phyloP scores from a whole-genome alignment of 148 eudicot species.

The Talinum fruticosum region DNA sequence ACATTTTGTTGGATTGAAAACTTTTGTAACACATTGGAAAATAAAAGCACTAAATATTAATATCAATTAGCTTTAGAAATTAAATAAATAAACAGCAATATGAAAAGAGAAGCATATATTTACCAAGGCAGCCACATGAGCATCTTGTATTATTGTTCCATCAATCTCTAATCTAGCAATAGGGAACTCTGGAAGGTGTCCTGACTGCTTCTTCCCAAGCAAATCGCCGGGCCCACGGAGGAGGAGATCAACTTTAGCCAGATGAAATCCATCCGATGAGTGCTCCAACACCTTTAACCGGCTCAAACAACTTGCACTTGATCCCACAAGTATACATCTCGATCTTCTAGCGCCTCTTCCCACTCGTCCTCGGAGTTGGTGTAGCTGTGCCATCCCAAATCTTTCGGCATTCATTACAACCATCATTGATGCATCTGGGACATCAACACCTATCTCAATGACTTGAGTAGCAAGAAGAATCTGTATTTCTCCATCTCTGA shows the following conservation, averaged over 20 bases:
- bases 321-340: slow-evolving; percentile 58
- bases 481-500: slow-evolving; percentile 71
- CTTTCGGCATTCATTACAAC: slow-evolving; percentile 97
- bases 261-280: slow-evolving; percentile 78
- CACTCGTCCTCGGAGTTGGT: slow-evolving; percentile 94
- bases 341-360: slow-evolving; percentile 89
- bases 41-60: not conserved
- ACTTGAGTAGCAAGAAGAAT: slow-evolving; percentile 87
- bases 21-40: no score
- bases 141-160: slow-evolving; percentile 85
- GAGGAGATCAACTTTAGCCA: slow-evolving; percentile 83
- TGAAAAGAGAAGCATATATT: slow-evolving; percentile 5
- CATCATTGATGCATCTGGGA: slow-evolving; percentile 99
- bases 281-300: slow-evolving; percentile 72
- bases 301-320: slow-evolving; percentile 47
- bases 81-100: no score
- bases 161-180: slow-evolving; percentile 83
- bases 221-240: slow-evolving; percentile 97
- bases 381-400: slow-evolving; percentile 93
- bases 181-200: slow-evolving; percentile 97
- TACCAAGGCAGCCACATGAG: slow-evolving; percentile 93
- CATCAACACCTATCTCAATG: slow-evolving; percentile 89
- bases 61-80: no score
- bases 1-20: no score
- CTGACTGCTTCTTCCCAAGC: slow-evolving; percentile 97